phyloP scores from a whole-genome alignment of 805 yeast species.

The Sungouiella blattae region DNA sequence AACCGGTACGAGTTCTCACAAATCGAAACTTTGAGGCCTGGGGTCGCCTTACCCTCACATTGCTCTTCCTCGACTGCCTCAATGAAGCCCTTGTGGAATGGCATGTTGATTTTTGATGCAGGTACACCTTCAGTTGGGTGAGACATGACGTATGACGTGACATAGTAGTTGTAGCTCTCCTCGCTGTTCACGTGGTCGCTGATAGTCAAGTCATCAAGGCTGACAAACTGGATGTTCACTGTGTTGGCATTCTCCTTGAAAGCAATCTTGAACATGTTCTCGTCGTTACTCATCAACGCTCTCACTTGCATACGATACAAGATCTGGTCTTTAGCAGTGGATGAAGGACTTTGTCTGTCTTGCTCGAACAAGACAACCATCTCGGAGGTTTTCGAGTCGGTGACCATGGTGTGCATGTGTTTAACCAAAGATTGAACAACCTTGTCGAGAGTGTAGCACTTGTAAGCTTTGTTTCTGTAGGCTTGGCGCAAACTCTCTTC shows the following conservation, averaged over 20 bases:
- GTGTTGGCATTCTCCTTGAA: slow-evolving; percentile 51
- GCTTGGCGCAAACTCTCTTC: slow-evolving; percentile 96
- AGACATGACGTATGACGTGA: slow-evolving; percentile 88
- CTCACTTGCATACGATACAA: slow-evolving; percentile 86
- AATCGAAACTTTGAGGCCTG: slow-evolving; percentile 74
- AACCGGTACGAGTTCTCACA: slow-evolving; percentile 75
- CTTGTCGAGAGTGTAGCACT: slow-evolving; percentile 88
- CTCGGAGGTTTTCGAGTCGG: slow-evolving; percentile 77
- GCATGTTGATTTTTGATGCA: slow-evolving; percentile 69
- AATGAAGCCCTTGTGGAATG: slow-evolving; percentile 63
- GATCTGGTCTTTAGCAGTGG: slow-evolving; percentile 85
- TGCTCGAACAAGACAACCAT: slow-evolving; percentile 77
- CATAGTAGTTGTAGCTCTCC: slow-evolving; percentile 88
- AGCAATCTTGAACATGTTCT: slow-evolving; percentile 86
- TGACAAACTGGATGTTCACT: slow-evolving; percentile 76
- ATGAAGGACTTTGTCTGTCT: slow-evolving; percentile 60
- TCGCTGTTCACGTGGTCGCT: slow-evolving; percentile 64
- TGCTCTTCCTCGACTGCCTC: slow-evolving; percentile 54
- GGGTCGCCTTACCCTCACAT: slow-evolving; percentile 60
- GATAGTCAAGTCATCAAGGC: slow-evolving; percentile 83
- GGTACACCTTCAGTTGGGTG: slow-evolving; percentile 97
- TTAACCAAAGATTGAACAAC: slow-evolving; percentile 71
- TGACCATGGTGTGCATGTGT: slow-evolving; percentile 79
- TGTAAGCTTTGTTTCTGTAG: slow-evolving; percentile 88
- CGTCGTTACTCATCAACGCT: slow-evolving; percentile 72